These are phyloP conservation scores for Candida gorgasii DNA, from an alignment of 805 yeast genomes.

Conservation along the genomic window DNA sequence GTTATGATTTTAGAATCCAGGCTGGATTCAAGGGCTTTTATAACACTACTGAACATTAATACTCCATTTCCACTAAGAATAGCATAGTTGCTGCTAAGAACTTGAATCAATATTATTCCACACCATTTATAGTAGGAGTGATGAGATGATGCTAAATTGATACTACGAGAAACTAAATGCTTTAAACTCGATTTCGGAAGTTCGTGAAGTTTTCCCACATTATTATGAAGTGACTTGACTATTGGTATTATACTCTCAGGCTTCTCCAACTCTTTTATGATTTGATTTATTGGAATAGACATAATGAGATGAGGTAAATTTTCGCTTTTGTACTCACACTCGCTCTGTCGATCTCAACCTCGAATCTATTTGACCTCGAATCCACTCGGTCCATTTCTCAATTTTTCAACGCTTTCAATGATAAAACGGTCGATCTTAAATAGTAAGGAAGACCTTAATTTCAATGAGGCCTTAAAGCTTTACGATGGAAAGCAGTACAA, in stretches of 20 bases:
- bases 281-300: slow-evolving; percentile 11
- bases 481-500: slow-evolving; percentile 87
- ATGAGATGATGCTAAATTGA: slow-evolving; percentile 29
- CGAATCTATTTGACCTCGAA: too few relatives aligned
- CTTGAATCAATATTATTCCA: slow-evolving; percentile 54
- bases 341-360: too few relatives aligned
- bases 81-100: slow-evolving; percentile 39
- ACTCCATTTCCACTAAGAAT: slow-evolving; percentile 44
- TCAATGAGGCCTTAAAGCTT: slow-evolving; percentile 77
- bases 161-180: slow-evolving; percentile 47
- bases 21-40: slow-evolving; percentile 42
- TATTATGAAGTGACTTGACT: slow-evolving; percentile 28
- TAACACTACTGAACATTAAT: slow-evolving; percentile 37
- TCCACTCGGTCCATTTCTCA: too few relatives aligned
- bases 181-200: slow-evolving; percentile 52
- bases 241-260: slow-evolving; percentile 33
- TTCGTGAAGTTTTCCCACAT: slow-evolving; percentile 31
- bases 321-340: too few relatives aligned
- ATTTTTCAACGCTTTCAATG: slow-evolving; percentile 5
- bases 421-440: slow-evolving; percentile 31
- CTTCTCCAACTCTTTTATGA: slow-evolving; percentile 24
- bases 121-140: slow-evolving; percentile 53
- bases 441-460: slow-evolving; percentile 69
- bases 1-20: slow-evolving; percentile 34
- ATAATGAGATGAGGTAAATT: slow-evolving; percentile 5